Evolutionary conservation across 1,139 yeast genomes (phyloP), one percentile per base, ranked within the genome.

Genomic region (Zygosaccharomyces pseudobailii): DNA sequence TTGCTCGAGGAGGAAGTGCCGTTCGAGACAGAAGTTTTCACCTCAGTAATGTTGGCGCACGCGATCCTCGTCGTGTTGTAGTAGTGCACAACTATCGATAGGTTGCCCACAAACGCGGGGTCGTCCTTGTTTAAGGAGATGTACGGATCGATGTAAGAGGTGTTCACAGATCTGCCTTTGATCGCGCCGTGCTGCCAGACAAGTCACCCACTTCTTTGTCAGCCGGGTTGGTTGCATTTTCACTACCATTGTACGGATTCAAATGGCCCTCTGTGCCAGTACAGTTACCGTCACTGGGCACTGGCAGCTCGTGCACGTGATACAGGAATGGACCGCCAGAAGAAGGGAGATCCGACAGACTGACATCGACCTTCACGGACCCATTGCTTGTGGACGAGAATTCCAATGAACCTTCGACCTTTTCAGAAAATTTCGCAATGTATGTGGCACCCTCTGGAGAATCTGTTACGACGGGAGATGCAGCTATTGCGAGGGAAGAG

Each of bases 161-260:
- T 68, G 58, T 77, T 79, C 62, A 73, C 76, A 56, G 82, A 77
- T 3, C 82, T 78, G 23, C 79, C 70, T 56, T 77, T 71, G 53
- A 80, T 76, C 65, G 70, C 70, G 3, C 85, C 86, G 61, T 80
- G 83, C 80, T 80, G 28, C 85, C 85, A 39, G 82, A 75, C 54
- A 80, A 74, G 58, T 80, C 84, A 39, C 86, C 85, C 27, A 79
- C 73, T 62, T 77, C 78, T 62, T 81, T 82, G 55, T 72, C 71
- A 20, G 70, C 71, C 50, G 73, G 72, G 10, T 56, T 55, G 39
- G 71, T 73, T 62, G 83, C 79, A 42, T 69, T 69, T 3, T 68
- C 60, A 17, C 72, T 61, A 2, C 79, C 81, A 40, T 66, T 57
- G 58, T 70, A 79, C 9, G 84, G 84, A 56, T 79, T 78, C 50